Evolutionary conservation across 2,329 filamentous ascomycete genomes (phyloP).

Genomic region (Saccharata proteae): DNA sequence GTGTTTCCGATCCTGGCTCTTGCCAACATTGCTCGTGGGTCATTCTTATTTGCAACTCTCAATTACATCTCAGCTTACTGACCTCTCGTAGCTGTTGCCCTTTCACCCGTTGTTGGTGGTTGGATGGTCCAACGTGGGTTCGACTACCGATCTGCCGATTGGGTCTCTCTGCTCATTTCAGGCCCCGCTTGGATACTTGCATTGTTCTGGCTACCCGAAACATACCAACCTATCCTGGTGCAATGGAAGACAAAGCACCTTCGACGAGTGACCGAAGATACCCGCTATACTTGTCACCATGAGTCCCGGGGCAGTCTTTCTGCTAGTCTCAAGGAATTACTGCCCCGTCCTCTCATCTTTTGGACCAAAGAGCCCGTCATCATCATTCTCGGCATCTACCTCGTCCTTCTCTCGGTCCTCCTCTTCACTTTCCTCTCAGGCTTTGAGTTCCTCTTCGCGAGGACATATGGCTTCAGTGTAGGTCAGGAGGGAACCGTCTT

Average conservation of each 20-base stretch:
- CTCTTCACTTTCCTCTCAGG: slow-evolving; percentile 6
- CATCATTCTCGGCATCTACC: slow-evolving; percentile 8
- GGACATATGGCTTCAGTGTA: slow-evolving; percentile 29
- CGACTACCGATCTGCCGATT: slow-evolving; percentile 28
- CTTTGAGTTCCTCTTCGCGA: slow-evolving; percentile 16
- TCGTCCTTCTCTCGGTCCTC: slow-evolving; percentile 7
- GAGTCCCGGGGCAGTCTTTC: slow-evolving; percentile 6
- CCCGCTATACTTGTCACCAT: slow-evolving; percentile 26
- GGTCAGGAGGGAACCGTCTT: slow-evolving; percentile 34
- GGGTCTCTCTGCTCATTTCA: slow-evolving; percentile 16
- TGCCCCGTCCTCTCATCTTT: slow-evolving; percentile 6
- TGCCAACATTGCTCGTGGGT: slow-evolving; percentile 8
- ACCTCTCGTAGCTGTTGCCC: slow-evolving; percentile 9
- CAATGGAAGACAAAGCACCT: slow-evolving; percentile 20
- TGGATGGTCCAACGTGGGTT: slow-evolving; percentile 10
- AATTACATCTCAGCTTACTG: no score
- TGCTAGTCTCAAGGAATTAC: slow-evolving; percentile 4
- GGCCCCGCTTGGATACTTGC: slow-evolving; percentile 3
- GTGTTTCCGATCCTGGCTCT: slow-evolving; percentile 14
- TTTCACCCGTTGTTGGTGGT: slow-evolving; percentile 12
- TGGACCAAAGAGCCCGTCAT: slow-evolving; percentile 21
- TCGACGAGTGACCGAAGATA: slow-evolving; percentile 19
- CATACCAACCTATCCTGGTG: slow-evolving; percentile 30
- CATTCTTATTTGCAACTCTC: no score
- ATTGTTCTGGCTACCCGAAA: slow-evolving; percentile 35